These are phyloP conservation scores for Stephania cephalantha DNA, from an alignment of 164 flowering plant species.

Conservation along the genomic window DNA sequence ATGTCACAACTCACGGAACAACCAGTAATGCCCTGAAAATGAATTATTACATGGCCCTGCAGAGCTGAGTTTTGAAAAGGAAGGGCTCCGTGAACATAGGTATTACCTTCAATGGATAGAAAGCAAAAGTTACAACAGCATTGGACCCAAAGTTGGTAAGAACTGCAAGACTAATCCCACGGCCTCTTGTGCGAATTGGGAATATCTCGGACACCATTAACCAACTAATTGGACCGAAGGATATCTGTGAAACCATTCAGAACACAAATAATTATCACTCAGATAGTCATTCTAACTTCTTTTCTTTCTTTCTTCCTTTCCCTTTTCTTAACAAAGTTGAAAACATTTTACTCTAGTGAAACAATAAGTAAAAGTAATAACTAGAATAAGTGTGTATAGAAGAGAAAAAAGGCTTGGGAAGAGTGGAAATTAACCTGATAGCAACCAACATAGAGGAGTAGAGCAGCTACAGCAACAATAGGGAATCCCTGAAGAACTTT, in stretches of 20 bases:
- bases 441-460: slow-evolving; percentile 87
- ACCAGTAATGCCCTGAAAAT: not conserved
- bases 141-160: slow-evolving; percentile 90
- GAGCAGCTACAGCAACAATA: slow-evolving; percentile 66
- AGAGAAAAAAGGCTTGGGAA: not conserved
- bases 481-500: slow-evolving; percentile 71
- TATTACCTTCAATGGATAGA: slow-evolving; percentile 79
- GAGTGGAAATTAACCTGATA: slow-evolving; percentile 51
- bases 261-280: not conserved
- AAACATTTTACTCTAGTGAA: not conserved
- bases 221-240: slow-evolving; percentile 97
- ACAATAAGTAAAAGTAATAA: not conserved
- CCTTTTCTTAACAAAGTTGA: not conserved
- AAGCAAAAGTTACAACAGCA: slow-evolving; percentile 89
- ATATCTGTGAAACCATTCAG: slow-evolving; percentile 46
- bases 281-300: not conserved
- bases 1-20: not conserved
- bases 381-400: not conserved
- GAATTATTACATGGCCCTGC: not conserved
- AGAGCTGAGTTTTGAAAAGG: not conserved
- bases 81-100: not conserved
- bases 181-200: slow-evolving; percentile 86
- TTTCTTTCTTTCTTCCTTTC: not conserved
- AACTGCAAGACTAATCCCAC: slow-evolving; percentile 93
- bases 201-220: slow-evolving; percentile 95